These are phyloP conservation scores for Termitomyces sp. DNA, from an alignment of 768 basidiomycete genomes.

Conservation along the genomic window DNA sequence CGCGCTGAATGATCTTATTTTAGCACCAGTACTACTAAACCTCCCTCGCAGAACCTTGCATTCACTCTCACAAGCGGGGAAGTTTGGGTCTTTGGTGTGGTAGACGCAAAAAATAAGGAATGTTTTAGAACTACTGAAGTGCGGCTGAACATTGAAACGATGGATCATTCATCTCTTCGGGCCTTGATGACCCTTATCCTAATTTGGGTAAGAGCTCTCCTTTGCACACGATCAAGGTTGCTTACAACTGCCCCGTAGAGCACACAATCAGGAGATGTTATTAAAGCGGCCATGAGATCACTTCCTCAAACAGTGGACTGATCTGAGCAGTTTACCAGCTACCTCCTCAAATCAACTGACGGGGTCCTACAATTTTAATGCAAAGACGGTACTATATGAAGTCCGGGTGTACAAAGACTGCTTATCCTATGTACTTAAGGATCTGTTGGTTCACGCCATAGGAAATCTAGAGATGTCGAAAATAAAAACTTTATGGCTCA, in stretches of 20 bases:
- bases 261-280: not conserved
- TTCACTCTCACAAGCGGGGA: not conserved
- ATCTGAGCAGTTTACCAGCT: too few species aligned
- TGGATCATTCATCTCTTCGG: not conserved
- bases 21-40: not conserved
- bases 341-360: too few species aligned
- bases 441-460: too few species aligned
- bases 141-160: too few species aligned
- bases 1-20: not conserved
- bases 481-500: not conserved
- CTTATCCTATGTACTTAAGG: too few species aligned
- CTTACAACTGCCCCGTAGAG: not conserved
- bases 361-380: too few species aligned
- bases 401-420: too few species aligned
- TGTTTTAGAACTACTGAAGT: not conserved
- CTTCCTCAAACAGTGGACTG: too few species aligned
- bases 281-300: not conserved
- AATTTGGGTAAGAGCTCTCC: not conserved
- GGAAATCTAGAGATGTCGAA: not conserved
- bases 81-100: not conserved
- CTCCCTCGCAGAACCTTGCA: not conserved
- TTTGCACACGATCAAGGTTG: too few species aligned
- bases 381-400: too few species aligned
- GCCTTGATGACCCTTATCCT: not conserved
- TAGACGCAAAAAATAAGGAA: not conserved